phyloP scores from a whole-genome alignment of 2,329 filamentous ascomycete genomes.

The Trichoderma sp. region DNA sequence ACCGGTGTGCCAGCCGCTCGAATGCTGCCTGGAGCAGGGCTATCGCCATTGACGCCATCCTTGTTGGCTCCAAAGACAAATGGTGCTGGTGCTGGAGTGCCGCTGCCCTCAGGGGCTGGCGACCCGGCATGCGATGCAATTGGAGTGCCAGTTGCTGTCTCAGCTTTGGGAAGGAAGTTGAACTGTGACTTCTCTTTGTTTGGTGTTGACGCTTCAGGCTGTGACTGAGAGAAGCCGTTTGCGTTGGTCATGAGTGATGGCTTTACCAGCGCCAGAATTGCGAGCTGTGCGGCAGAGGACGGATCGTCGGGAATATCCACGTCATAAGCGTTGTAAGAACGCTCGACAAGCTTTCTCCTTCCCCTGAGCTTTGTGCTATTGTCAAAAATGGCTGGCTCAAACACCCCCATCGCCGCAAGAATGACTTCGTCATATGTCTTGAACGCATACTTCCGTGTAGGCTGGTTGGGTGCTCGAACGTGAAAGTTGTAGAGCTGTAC shows the following conservation, averaged over 20 bases:
- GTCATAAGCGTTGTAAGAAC: slow-evolving; percentile 93
- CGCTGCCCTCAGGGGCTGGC: slow-evolving; percentile 74
- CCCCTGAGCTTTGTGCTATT: slow-evolving; percentile 76
- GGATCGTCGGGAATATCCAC: slow-evolving; percentile 86
- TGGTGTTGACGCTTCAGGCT: slow-evolving; percentile 57
- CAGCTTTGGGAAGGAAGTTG: slow-evolving; percentile 66
- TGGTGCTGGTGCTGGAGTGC: slow-evolving; percentile 64
- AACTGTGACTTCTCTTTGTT: slow-evolving; percentile 67
- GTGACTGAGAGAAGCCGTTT: slow-evolving; percentile 47
- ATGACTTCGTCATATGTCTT: slow-evolving; percentile 97
- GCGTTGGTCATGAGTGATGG: slow-evolving; percentile 54
- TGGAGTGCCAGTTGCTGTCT: slow-evolving; percentile 74
- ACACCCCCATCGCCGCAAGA: slow-evolving; percentile 92
- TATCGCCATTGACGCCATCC: slow-evolving; percentile 49
- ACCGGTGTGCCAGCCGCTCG: slow-evolving; percentile 52
- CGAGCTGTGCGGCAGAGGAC: slow-evolving; percentile 78
- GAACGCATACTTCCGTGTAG: slow-evolving; percentile 91
- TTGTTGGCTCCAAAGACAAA: slow-evolving; percentile 57
- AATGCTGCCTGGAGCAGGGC: slow-evolving; percentile 55
- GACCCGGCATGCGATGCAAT: slow-evolving; percentile 85
- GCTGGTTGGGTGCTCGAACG: slow-evolving; percentile 81
- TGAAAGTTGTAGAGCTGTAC: slow-evolving; percentile 90
- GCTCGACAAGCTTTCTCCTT: slow-evolving; percentile 77
- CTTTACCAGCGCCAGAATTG: slow-evolving; percentile 60
- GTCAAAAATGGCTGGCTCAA: slow-evolving; percentile 85